Base-by-base conservation (phyloP, 768 basidiomycete species). In the Termitomyces sp. region DNA sequence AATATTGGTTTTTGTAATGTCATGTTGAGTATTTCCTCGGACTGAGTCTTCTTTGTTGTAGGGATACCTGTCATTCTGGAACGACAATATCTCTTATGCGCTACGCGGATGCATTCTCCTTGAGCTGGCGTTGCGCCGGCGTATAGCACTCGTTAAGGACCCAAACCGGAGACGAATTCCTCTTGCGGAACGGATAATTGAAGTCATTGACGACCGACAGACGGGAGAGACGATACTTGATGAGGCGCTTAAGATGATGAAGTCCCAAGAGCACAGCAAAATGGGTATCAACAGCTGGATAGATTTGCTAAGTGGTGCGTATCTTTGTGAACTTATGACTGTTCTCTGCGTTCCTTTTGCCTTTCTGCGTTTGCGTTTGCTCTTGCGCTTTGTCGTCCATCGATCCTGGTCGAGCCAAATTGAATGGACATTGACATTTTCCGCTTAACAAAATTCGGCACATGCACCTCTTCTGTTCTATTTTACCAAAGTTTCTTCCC, bases 71-170 rank as follows among this genome's bases (percentile, higher is more conserved):
- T 96, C 94, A 1, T 98, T 98, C 70, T 98, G 96, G 96, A 98
- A 98, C 74, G 96, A 99, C 79, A 98, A 98, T 74, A 99, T 99
- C 63, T 97, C 94, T 0, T 99, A 99, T 72, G 95, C 96, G 14
- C 82, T 99, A 2, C 86, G 97, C n/a, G 97, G 97, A 5, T 98
- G 96, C 71, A 98, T 99, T 66, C 83, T 99, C 60, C 88, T 98
- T 55, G 96, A 99, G 70, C 88, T 99, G 59, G 95, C 96, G 0
- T 83, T 99, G n/a, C 85, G 96, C 42, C 81, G 94, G 57, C 83
- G 97, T 39, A 97, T 99, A 72, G 94, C 92, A 3, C 83, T 98
- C 59, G 88, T 94, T 52, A 82, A 83, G 63, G 96, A 98, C 67
- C 86, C 90, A 22, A 78, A 86, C 62, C 82, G 94, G 46, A 76